A percentile compares a stretch with the other conserved stretches of the same genome.
These are phyloP conservation scores for Letharia columbiana DNA, from an alignment of 495 filamentous ascomycete species.

Conservation along the genomic window DNA sequence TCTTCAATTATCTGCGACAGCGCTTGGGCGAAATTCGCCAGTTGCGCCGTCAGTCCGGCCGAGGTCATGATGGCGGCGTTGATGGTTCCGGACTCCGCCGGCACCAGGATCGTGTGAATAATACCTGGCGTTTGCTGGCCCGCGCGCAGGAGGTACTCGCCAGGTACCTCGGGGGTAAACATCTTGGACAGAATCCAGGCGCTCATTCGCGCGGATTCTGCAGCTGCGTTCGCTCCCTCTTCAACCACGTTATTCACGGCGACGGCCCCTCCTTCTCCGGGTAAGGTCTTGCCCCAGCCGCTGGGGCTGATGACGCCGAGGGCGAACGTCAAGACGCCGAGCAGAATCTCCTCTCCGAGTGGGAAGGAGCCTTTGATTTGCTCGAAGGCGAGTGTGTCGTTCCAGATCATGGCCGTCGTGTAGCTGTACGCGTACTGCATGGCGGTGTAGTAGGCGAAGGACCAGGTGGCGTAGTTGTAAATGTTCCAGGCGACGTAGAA, in stretches of 20 bases:
- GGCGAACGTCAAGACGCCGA: constrained; percentile 10
- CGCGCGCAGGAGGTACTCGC: constrained; percentile 11
- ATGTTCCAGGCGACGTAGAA: constrained; percentile 15
- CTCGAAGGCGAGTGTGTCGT: constrained; percentile 6
- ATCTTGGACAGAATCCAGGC: neutral
- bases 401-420: neutral
- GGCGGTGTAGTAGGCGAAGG: constrained; percentile 5
- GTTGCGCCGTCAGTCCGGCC: neutral
- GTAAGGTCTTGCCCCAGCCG: constrained; percentile 4
- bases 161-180: constrained; percentile 1
- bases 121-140: constrained; percentile 6
- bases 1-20: constrained; percentile 4
- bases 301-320: constrained; percentile 15
- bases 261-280: neutral
- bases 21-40: neutral
- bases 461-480: constrained; percentile 13
- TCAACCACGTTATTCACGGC: neutral
- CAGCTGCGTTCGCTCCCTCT: neutral
- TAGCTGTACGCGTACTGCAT: neutral
- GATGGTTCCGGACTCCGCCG: neutral
- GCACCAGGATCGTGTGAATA: neutral
- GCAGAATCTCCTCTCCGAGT: constrained; percentile 2
- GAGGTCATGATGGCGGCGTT: constrained; percentile 1
- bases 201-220: neutral
- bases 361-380: constrained; percentile 3